Conservation (phyloP, 176 grass and related monocot species). For the bread wheat (Triticum aestivum) region DNA sequence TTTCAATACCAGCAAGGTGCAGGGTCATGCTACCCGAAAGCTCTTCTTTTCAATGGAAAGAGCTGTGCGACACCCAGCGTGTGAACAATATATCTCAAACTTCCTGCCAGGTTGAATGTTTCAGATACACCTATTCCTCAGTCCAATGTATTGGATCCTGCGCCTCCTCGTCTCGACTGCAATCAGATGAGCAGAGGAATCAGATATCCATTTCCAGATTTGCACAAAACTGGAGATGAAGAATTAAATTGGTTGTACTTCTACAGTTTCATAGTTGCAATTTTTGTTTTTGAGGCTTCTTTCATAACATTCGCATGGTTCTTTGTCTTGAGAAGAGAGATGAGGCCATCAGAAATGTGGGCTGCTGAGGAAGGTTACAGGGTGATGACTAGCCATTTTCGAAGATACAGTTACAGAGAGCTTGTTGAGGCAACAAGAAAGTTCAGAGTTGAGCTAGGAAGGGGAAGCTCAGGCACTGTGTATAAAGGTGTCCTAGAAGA, state of each 20-base stretch:
- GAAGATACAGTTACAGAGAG: slow-evolving; percentile 39
- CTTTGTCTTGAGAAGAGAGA: slow-evolving; percentile 33
- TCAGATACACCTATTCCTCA: slow-evolving; percentile 9
- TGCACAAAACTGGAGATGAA: neutral
- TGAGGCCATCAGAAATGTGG: slow-evolving; percentile 31
- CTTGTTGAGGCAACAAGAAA: slow-evolving; percentile 3
- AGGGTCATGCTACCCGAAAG: slow-evolving; percentile 41
- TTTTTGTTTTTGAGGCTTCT: slow-evolving; percentile 29
- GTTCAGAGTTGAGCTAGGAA: slow-evolving; percentile 27
- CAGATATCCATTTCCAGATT: neutral
- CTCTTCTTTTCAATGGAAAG: slow-evolving; percentile 42
- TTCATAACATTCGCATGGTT: slow-evolving; percentile 49
- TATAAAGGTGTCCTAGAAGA: slow-evolving; percentile 3
- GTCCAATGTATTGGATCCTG: neutral
- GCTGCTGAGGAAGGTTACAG: slow-evolving; percentile 34
- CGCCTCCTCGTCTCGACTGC: slow-evolving; percentile 12
- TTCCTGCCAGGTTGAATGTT: slow-evolving; percentile 18
- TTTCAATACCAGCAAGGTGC: slow-evolving; percentile 35
- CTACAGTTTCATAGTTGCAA: slow-evolving; percentile 25
- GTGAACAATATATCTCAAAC: slow-evolving; percentile 26
- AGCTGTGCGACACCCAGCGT: neutral
- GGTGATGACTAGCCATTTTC: slow-evolving; percentile 44
- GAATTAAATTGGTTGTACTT: slow-evolving; percentile 35
- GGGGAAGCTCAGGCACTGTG: slow-evolving; percentile 5
- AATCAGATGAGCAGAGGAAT: neutral